Conservation (phyloP, 2,329 filamentous ascomycete species). For the Alternaria arbusti region DNA sequence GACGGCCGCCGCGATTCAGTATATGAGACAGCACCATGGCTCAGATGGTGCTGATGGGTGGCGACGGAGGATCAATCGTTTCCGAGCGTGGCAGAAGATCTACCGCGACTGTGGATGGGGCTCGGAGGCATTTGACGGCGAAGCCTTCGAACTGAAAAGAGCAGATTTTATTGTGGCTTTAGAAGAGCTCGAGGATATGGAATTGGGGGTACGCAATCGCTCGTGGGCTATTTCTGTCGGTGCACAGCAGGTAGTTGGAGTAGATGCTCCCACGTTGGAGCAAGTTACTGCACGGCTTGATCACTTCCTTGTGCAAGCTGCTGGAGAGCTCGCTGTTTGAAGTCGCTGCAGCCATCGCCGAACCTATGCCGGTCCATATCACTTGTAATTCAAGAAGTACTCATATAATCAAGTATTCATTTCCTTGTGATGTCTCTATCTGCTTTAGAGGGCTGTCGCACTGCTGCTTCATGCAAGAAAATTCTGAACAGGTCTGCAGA, state of each 20-base stretch:
- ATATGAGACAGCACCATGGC: background rate
- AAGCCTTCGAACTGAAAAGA: background rate
- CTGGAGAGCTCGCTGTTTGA: background rate
- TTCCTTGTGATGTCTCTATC: background rate
- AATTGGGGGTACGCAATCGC: background rate
- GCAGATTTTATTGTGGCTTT: rapidly evolving
- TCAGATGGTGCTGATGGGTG: background rate
- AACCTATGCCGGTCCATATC: background rate
- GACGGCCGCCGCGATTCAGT: background rate
- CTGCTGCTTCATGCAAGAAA: background rate
- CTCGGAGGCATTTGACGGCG: background rate
- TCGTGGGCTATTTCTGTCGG: background rate
- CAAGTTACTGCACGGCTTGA: background rate
- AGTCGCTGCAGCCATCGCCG: background rate
- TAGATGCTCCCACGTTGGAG: background rate
- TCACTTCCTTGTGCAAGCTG: background rate
- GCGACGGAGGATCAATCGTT: background rate
- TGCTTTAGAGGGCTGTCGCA: background rate
- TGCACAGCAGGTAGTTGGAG: background rate
- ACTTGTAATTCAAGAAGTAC: too few relatives aligned
- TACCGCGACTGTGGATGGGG: background rate
- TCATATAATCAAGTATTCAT: background rate
- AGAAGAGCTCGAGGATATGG: background rate
- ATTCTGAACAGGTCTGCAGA: background rate
- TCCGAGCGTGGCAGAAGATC: background rate